Evolutionary conservation across 495 filamentous ascomycete species (phyloP).

Genomic region (Cudoniella acicularis): DNA sequence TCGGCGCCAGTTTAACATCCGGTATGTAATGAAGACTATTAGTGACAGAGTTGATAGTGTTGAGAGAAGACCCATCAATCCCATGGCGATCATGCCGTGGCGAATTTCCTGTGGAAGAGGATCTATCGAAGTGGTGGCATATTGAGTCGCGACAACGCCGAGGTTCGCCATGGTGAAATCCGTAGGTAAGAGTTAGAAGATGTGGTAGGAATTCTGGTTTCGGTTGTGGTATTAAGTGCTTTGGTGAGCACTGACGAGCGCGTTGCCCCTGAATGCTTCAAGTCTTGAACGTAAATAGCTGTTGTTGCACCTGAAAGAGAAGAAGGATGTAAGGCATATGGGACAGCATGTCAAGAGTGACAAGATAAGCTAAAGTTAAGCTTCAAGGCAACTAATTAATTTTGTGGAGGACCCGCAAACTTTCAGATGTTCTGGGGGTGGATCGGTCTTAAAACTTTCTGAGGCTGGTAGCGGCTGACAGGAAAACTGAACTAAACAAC

Average conservation of each 20-base stretch:
- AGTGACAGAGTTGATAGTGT: slow-evolving; percentile 40
- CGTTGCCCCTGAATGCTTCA: neutral
- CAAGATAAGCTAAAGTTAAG: neutral
- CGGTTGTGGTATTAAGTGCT: no score
- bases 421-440: neutral
- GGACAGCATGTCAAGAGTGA: neutral
- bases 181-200: neutral
- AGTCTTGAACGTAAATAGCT: neutral
- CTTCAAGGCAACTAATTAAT: neutral
- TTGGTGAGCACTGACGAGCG: no score
- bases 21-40: slow-evolving; percentile 47
- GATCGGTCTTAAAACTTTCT: neutral
- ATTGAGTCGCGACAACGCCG: neutral
- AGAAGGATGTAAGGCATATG: neutral
- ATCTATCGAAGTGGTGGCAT: slow-evolving; percentile 12
- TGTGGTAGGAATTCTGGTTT: no score
- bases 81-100: slow-evolving; percentile 38
- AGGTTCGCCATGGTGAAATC: neutral
- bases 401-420: neutral
- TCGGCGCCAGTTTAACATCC: slow-evolving; percentile 48
- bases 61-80: slow-evolving; percentile 44
- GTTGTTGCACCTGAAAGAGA: neutral
- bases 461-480: neutral
- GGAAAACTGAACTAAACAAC: neutral
- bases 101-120: slow-evolving; percentile 9